Conservation (phyloP, 768 basidiomycete genomes). For the Boletus pseudo-olivaceus region DNA sequence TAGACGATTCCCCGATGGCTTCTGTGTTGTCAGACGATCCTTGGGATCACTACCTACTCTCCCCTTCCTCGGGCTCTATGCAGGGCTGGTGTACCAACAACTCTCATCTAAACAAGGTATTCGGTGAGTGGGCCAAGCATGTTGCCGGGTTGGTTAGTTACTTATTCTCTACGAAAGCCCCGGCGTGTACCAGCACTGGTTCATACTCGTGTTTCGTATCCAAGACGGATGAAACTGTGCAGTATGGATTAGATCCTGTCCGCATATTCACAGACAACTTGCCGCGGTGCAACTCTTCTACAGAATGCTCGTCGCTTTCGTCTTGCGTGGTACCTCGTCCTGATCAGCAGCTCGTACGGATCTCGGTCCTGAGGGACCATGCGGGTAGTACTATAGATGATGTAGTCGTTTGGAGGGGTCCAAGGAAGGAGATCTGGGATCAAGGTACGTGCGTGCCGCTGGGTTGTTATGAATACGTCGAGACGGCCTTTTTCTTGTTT, state of each 20-base stretch:
- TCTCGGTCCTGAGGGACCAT: constrained; percentile 37
- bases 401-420: constrained; percentile 73
- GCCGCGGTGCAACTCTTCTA: constrained; percentile 40
- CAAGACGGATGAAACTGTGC: constrained; percentile 22
- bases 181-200: constrained; percentile 3
- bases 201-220: constrained; percentile 45
- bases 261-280: constrained; percentile 38
- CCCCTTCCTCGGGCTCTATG: constrained; percentile 3
- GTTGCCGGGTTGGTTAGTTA: neutral
- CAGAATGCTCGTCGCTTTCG: constrained; percentile 36
- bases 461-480: neutral
- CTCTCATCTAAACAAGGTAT: constrained; percentile 29
- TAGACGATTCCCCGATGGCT: constrained; percentile 60
- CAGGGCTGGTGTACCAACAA: constrained; percentile 63
- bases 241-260: constrained; percentile 58
- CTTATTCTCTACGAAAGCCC: constrained; percentile 3
- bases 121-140: constrained; percentile 7
- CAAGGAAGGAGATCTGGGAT: constrained; percentile 58
- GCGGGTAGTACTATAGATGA: constrained; percentile 17
- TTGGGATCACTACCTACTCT: constrained; percentile 49
- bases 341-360: constrained; percentile 53
- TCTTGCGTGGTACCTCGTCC: constrained; percentile 52
- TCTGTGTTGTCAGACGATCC: constrained; percentile 25
- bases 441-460: constrained; percentile 46
- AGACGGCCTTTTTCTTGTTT: neutral